Conservation (phyloP, 371 early-diverging fungal genomes). For the Saksenaea oblongispora region DNA sequence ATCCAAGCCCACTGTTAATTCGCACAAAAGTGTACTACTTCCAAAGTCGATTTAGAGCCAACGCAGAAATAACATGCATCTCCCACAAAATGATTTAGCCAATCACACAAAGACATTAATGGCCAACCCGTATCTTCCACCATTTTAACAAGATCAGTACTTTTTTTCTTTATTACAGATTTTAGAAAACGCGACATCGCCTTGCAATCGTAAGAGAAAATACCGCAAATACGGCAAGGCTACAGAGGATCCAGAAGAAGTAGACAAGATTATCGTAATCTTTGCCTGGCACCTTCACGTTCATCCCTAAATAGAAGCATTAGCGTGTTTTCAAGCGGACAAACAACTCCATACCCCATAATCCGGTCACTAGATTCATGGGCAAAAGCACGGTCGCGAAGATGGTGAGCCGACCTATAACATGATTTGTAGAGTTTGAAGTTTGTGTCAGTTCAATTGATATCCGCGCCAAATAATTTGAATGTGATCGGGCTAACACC, state of each 20-base stretch:
- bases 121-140: too few species aligned
- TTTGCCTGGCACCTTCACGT: conserved; percentile 77
- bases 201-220: conserved; percentile 34
- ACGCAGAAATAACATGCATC: too few species aligned
- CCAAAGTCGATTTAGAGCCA: too few species aligned
- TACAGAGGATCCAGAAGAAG: conserved; percentile 45
- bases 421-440: conserved; percentile 86
- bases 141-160: neutral
- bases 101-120: too few species aligned
- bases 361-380: conserved; percentile 88
- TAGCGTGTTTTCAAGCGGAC: neutral
- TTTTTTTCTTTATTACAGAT: neutral
- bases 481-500: conserved; percentile 86
- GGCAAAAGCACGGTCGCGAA: conserved; percentile 90
- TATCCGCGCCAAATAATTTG: conserved; percentile 94
- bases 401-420: conserved; percentile 87
- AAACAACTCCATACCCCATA: conserved; percentile 31
- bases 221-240: conserved; percentile 40
- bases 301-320: conserved; percentile 53
- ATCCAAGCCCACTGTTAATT: too few species aligned
- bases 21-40: too few species aligned
- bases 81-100: too few species aligned
- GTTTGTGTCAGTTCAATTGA: conserved; percentile 93
- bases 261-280: conserved; percentile 48
- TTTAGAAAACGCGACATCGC: conserved; percentile 23